Conservation (phyloP, 1,284 basidiomycete genomes). For the Grifola frondosa region DNA sequence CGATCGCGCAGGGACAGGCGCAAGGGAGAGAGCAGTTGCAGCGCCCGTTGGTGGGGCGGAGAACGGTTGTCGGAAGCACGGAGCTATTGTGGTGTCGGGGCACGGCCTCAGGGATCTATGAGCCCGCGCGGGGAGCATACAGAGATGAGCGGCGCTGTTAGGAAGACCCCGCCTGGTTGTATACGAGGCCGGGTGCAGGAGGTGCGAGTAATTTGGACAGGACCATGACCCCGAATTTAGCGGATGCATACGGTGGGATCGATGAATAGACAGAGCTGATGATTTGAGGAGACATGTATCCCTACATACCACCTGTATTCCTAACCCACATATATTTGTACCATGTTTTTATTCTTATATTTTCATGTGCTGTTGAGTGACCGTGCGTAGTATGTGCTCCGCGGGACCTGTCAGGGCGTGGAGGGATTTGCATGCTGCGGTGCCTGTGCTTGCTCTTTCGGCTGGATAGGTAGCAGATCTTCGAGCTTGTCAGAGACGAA, state of each 20-base stretch:
- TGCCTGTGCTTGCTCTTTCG: conserved; percentile 1
- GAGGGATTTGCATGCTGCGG: background rate
- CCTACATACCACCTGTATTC: conserved; percentile 3
- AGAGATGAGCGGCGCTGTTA: no score
- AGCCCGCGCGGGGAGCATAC: no score
- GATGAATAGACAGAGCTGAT: conserved; percentile 1
- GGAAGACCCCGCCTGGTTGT: no score
- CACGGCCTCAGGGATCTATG: no score
- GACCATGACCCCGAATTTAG: background rate
- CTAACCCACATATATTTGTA: conserved; percentile 7
- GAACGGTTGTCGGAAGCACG: no score
- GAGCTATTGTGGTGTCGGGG: no score
- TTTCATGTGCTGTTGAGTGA: no score
- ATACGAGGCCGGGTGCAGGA: conserved; percentile 3
- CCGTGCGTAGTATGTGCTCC: background rate
- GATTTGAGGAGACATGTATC: background rate
- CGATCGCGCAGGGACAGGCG: conserved; percentile 2
- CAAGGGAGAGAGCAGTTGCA: conserved; percentile 2
- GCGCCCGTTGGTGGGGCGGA: no score
- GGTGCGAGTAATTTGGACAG: background rate
- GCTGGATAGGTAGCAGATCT: conserved; percentile 35
- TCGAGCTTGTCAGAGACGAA: conserved; percentile 58
- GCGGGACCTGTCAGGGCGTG: background rate
- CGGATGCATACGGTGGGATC: conserved; percentile 11
- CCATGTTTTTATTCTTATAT: conserved; percentile 2